These are phyloP conservation scores for Chaetomiaceae sp. DNA, from an alignment of 2,329 filamentous ascomycete genomes.

Conservation along the genomic window DNA sequence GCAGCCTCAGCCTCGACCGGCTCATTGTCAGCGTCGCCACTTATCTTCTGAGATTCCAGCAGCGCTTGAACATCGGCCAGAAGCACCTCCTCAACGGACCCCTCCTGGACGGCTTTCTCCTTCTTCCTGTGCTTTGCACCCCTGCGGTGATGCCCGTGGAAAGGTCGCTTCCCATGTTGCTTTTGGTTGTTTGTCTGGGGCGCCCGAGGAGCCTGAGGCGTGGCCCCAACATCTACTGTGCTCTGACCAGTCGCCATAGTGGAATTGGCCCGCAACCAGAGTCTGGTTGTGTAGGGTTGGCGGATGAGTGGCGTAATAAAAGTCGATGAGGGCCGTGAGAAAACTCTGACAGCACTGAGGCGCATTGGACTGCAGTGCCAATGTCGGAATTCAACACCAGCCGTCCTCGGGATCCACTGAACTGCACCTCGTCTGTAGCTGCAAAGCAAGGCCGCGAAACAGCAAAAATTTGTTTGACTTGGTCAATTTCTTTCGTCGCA, in stretches of 20 bases:
- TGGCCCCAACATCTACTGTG: constrained; percentile 1
- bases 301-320: not conserved
- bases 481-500: not conserved
- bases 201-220: constrained; percentile 2
- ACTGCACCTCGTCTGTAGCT: not conserved
- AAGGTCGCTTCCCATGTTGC: constrained; percentile 19
- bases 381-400: not conserved
- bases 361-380: constrained; percentile 7
- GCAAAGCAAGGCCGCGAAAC: not conserved
- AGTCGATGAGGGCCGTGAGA: constrained; percentile 1
- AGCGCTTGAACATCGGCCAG: constrained; percentile 57
- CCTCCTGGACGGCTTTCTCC: constrained; percentile 51
- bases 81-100: constrained; percentile 63
- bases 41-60: constrained; percentile 40
- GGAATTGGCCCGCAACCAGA: not conserved
- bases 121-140: constrained; percentile 50
- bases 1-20: constrained; percentile 27
- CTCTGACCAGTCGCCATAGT: constrained; percentile 13
- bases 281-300: constrained; percentile 6
- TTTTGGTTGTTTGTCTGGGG: constrained; percentile 9
- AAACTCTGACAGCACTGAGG: constrained; percentile 14
- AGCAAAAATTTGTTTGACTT: not conserved
- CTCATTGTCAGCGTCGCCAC: constrained; percentile 27
- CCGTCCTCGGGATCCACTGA: not conserved
- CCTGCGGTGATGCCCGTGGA: constrained; percentile 21